These are phyloP conservation scores for Fimicolochytrium jonesii DNA, from an alignment of 192 early-diverging fungal species.

Conservation along the genomic window DNA sequence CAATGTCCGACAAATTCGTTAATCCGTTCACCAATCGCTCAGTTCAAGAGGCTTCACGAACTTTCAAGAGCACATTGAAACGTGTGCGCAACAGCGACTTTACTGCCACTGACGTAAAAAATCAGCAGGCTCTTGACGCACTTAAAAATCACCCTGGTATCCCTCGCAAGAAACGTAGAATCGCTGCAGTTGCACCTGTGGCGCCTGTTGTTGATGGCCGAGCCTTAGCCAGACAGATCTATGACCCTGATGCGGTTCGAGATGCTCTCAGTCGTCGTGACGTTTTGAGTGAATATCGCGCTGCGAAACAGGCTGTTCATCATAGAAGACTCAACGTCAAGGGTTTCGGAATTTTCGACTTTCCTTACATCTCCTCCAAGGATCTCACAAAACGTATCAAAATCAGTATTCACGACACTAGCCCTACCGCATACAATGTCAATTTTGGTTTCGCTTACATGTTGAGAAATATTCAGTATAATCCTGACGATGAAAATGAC, in stretches of 20 bases:
- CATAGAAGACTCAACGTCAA: background rate
- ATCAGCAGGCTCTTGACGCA: background rate
- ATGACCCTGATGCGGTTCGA: background rate
- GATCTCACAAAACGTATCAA: background rate
- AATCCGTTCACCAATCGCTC: constrained; percentile 3
- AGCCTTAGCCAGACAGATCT: background rate
- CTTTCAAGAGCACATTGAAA: background rate
- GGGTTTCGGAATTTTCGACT: background rate
- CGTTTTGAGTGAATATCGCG: background rate
- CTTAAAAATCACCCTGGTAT: background rate
- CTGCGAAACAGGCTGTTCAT: background rate
- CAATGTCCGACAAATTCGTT: background rate
- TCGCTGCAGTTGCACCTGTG: background rate
- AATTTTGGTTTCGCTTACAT: background rate
- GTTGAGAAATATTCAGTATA: background rate
- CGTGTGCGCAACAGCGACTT: background rate
- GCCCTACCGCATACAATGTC: background rate
- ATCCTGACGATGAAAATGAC: background rate
- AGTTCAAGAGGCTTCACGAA: background rate
- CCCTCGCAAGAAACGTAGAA: background rate
- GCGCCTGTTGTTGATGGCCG: background rate
- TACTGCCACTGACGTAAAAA: background rate
- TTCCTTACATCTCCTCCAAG: background rate
- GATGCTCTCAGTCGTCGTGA: background rate
- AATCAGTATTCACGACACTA: background rate